Percentiles rank a stretch among this genome's conserved stretches.
phyloP scores from a whole-genome alignment of 2,329 filamentous ascomycete species.

The Xylaria sp. region DNA sequence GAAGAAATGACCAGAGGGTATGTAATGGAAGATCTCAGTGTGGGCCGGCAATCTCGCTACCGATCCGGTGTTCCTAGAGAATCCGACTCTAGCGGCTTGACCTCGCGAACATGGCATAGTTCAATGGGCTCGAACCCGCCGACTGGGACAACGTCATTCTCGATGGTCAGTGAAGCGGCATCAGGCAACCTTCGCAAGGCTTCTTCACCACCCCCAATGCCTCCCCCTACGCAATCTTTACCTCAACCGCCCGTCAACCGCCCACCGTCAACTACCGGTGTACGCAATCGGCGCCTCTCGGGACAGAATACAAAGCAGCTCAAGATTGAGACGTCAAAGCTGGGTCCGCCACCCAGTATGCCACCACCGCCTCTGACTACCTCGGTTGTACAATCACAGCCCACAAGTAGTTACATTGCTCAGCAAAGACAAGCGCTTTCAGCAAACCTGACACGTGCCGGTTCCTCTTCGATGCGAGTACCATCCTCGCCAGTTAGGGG shows the following conservation, averaged over 20 bases:
- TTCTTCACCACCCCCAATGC: constrained; percentile 51
- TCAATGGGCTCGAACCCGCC: constrained; percentile 79
- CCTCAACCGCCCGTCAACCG: constrained; percentile 57
- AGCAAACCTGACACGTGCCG: constrained; percentile 51
- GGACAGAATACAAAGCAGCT: constrained; percentile 83
- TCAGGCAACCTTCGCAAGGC: constrained; percentile 41
- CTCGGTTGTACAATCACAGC: constrained; percentile 45
- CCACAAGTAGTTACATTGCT: constrained; percentile 52
- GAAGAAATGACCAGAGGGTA: constrained; percentile 91
- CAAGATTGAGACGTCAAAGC: constrained; percentile 81
- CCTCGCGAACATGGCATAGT: constrained; percentile 83
- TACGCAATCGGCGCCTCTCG: constrained; percentile 82
- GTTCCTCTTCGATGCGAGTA: constrained; percentile 49
- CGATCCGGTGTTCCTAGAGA: constrained; percentile 75
- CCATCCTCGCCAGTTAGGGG: constrained; percentile 52
- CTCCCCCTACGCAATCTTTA: constrained; percentile 62
- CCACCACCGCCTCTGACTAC: constrained; percentile 42
- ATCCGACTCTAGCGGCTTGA: constrained; percentile 83
- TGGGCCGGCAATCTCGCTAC: constrained; percentile 72
- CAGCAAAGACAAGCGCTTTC: constrained; percentile 58
- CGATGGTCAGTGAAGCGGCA: constrained; percentile 75
- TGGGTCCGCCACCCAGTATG: constrained; percentile 45
- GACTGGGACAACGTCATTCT: constrained; percentile 73
- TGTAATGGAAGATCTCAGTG: constrained; percentile 83
- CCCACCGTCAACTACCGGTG: constrained; percentile 56